A percentile compares a stretch with the other conserved stretches of the same genome.
phyloP scores from a whole-genome alignment of 2,329 filamentous ascomycete genomes.

The Penicillium sclerotiorum region DNA sequence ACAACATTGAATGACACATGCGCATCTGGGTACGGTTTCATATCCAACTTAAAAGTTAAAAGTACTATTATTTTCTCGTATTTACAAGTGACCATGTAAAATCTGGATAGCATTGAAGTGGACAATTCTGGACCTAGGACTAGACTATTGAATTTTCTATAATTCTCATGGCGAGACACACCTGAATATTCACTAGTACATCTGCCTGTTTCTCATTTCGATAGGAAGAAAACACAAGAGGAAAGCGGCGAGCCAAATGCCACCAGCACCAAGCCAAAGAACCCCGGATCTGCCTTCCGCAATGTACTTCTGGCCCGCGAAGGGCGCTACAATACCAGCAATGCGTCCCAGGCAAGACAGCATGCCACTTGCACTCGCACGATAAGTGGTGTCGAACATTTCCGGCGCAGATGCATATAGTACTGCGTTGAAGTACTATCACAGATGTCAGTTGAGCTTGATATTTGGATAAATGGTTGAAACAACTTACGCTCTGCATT shows the following conservation, averaged over 20 bases:
- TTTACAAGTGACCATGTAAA: too few relatives aligned
- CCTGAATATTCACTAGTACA: too few relatives aligned
- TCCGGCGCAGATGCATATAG: constrained; percentile 12
- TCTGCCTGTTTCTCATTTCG: constrained; percentile 6
- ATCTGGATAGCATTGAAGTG: too few relatives aligned
- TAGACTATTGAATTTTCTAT: too few relatives aligned
- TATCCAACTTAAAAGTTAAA: too few relatives aligned
- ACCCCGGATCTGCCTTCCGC: constrained; percentile 8
- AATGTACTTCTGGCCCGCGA: constrained; percentile 15
- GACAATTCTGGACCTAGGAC: too few relatives aligned
- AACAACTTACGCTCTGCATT: constrained; percentile 14
- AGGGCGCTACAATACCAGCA: constrained; percentile 11
- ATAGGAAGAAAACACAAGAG: constrained; percentile 16
- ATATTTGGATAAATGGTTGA: neutral
- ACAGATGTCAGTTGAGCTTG: neutral
- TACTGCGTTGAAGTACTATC: constrained; percentile 14
- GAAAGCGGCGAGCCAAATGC: constrained; percentile 14
- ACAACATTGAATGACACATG: too few relatives aligned
- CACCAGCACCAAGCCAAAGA: constrained; percentile 15
- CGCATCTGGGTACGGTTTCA: too few relatives aligned
- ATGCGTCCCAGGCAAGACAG: constrained; percentile 11
- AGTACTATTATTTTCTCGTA: too few relatives aligned
- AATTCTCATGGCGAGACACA: too few relatives aligned
- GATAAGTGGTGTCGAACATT: constrained; percentile 12
- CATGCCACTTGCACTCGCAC: constrained; percentile 14